Evolutionary conservation across 2,329 filamentous ascomycete genomes (phyloP), one percentile per base, ranked within the genome.

Genomic region (Xylariaceae sp.): DNA sequence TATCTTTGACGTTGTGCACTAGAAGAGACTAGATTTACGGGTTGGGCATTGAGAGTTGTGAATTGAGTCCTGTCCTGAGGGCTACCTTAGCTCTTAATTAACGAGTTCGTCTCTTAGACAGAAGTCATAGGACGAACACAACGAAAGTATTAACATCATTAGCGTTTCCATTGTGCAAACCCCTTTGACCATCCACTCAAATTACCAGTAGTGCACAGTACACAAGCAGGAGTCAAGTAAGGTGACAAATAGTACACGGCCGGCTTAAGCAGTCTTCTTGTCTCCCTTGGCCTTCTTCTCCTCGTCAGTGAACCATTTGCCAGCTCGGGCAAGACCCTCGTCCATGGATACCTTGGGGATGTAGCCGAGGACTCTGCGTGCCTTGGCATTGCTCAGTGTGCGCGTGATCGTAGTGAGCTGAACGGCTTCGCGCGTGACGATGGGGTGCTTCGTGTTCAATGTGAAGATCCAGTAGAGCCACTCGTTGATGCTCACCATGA

Each of bases 401-500:
- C 62, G 63, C 9, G 47, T 53, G 34, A 67, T 64, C 1, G 55
- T 63, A 11, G 58, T 62, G 37, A 64, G 51, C 10, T 50, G 60
- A 9, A 68, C 56, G 5, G 63, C 59, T 52, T 66, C 61, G 45
- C 59, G 39, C 9, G 60, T 66, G n/a, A 67, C 45, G 1, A 49
- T 51, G 0, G 63, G 55, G n/a, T 64, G 61, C 15, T 61, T 49
- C 15, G 17, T 60, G 53, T 64, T 64, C 11, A 58, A 63, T 7
- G 63, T 56, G 2, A 50, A 39, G 1, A 61, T 35, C 67, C 65
- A 66, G 30, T 56, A 62, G 2, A 62, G 34, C 67, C 67, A 70
- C 56, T 73, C 71, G 17, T 58, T 62, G 44, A 71, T 34, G 13
- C 51, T 34, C 2, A 69, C 70, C n/a, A 70, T 57, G 8, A 61